Evolutionary conservation across 2,329 filamentous ascomycete species (phyloP), one percentile per base, ranked within the genome.

Genomic region (Aspergillus sp.): DNA sequence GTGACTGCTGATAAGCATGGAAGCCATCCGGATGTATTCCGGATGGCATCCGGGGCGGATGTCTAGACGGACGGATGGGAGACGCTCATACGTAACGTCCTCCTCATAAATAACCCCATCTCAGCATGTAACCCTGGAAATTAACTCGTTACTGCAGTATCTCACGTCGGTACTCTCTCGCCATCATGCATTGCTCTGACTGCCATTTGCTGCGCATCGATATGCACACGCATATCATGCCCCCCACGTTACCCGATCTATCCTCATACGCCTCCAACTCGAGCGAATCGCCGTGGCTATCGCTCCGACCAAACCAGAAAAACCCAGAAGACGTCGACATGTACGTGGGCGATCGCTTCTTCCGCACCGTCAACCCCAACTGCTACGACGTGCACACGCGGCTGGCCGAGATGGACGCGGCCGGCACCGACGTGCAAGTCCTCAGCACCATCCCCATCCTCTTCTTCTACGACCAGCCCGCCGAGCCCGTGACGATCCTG

Each of bases 181-280:
- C 38, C 47, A 47, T 20, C 44, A 50, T 51, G 52, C 17, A 43
- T 16, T 54, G 49, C 24, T 24, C 47, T n/a, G 40, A 51, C 48
- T 24, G 24, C 35, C 50, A 40, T n/a, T 45, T 60, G 24, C 48
- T 60, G 13, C 51, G 54, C 33, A 60, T 60, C 32, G 58, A 60
- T 43, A 49, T 60, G 50, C 58, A 60, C 46, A 60, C 58, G 7
- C 58, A 60, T 38, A 60, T 60, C 20, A 60, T 60, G 58, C 58
- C 58, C 4, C 50, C 58, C 6, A 47, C 51, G 10, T 41, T 60
- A 1, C 58, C 58, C 0, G 56, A 60, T 40, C 54, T 60, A 36
- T 56, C 58, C 1, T 45, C 45, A 5, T 53, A 55, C 16, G 19
- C 42, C 14, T 47, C 35, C 20, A 52, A 38, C 20, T 24, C 52